Conservation (phyloP, 176 grass and related monocot genomes). For the Coix lacrymajobi region DNA sequence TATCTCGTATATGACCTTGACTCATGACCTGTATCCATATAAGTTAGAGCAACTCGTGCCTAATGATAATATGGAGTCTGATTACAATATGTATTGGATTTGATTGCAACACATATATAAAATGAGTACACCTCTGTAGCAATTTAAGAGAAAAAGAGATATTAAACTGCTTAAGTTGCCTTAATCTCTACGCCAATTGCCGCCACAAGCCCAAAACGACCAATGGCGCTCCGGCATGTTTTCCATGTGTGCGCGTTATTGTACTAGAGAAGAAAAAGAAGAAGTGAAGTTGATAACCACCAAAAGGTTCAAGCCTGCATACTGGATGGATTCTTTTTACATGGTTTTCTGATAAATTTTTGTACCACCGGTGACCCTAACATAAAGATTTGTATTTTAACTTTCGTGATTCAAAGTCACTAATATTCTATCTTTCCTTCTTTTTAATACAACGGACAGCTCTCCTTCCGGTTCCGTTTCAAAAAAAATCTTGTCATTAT, state of each 20-base stretch:
- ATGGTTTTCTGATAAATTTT: neutral
- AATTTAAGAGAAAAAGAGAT: too few species aligned
- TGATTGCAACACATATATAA: too few species aligned
- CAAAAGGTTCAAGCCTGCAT: neutral
- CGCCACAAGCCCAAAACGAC: neutral
- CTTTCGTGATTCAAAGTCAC: neutral
- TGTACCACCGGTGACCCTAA: neutral
- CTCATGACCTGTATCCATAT: too few species aligned
- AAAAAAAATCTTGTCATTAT: neutral
- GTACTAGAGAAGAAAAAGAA: neutral
- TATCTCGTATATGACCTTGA: too few species aligned
- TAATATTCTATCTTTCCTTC: neutral
- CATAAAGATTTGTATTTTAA: neutral
- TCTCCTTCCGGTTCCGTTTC: too few species aligned
- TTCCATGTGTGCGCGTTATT: neutral
- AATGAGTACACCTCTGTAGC: too few species aligned
- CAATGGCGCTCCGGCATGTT: neutral
- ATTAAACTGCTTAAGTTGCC: too few species aligned
- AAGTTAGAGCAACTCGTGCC: too few species aligned
- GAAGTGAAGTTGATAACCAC: neutral
- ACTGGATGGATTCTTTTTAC: neutral
- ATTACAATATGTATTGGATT: too few species aligned
- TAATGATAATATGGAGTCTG: too few species aligned
- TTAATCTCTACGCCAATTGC: too few species aligned
- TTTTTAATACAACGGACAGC: too few species aligned